These are phyloP conservation scores for Mrakiaceae sp. DNA, from an alignment of 1,284 basidiomycete genomes.

Conservation along the genomic window DNA sequence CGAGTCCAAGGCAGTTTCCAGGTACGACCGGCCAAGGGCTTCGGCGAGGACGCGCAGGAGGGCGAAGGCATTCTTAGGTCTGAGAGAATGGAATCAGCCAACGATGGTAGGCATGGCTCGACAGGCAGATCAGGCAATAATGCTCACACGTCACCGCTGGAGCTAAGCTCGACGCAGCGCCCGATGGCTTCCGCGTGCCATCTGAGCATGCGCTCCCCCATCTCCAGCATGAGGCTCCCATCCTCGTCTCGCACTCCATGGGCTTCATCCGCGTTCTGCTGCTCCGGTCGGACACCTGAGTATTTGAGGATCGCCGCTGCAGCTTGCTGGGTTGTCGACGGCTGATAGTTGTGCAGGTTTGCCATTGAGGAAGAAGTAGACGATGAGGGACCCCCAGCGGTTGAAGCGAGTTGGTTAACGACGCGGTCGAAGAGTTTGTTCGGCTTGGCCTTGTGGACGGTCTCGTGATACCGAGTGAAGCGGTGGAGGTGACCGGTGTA, in stretches of 20 bases:
- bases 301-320: conserved; percentile 50
- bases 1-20: conserved; percentile 88
- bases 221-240: conserved; percentile 58
- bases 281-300: conserved; percentile 48
- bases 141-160: conserved; percentile 66
- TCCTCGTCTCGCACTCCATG: conserved; percentile 59
- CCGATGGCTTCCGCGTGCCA: conserved; percentile 96
- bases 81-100: conserved; percentile 29
- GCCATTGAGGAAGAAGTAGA: conserved; percentile 19
- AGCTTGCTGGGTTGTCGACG: conserved; percentile 52
- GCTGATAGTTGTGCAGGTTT: conserved; percentile 12
- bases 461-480: conserved; percentile 82
- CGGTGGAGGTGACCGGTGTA: conserved; percentile 62
- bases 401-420: conserved; percentile 76
- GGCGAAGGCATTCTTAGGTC: conserved; percentile 80
- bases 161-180: conserved; percentile 75
- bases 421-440: conserved; percentile 81
- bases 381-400: conserved; percentile 48
- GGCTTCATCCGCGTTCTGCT: conserved; percentile 1
- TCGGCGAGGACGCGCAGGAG: conserved; percentile 81
- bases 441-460: conserved; percentile 65
- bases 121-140: not conserved
- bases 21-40: conserved; percentile 70
- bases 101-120: too few relatives aligned
- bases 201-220: conserved; percentile 78